Base-by-base conservation (phyloP, 2,329 filamentous ascomycete species). In the Pseudocercospora fijiensis region DNA sequence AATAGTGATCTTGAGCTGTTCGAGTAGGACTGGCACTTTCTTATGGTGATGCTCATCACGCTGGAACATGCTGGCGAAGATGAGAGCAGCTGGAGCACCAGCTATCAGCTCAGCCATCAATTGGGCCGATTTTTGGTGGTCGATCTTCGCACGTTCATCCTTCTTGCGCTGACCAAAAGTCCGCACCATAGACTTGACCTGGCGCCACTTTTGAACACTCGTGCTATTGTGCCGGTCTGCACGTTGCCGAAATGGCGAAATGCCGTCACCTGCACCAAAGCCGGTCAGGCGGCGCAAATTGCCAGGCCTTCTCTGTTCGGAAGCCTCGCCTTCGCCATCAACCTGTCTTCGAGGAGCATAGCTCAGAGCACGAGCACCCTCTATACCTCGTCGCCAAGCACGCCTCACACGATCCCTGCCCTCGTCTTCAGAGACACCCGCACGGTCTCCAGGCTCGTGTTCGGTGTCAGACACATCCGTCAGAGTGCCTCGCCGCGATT, bases 61-160 rank as follows among this genome's bases (percentile, higher is more conserved):
- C 78, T 98, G 95, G 71, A 98, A 95, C 91, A 98, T 97, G 74
- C 93, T 97, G 7, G 95, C 95, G 58, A 99, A 81, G 78, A 99
- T 96, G 63, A 99, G 82, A 20, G 94, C 95, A 24, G 95, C 95
- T 3, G 95, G 95, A 1, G 93, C 92, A 60, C 92, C 95, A 49
- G 95, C 96, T 56, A 95, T 86, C 41, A 99, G 82, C 77, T 99
- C 95, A 1, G 95, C 95, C 86, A 99, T 94, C 53, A 99, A 83
- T 76, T 99, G 95, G 1, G 95, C 92, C 9, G 94, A 98, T 76
- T 98, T 99, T 73, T 90, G 89, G 74, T 95, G 92, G 76, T 99
- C 95, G 65, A 97, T 90, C 51, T 90, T 89, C 61, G 85, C 84
- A 65, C 97, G 92, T 60, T 91, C 90, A 75, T 91, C 96, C 76